These are phyloP conservation scores for Klebsormidium nitens DNA, from an alignment of 139 green algal genomes.

Conservation along the genomic window DNA sequence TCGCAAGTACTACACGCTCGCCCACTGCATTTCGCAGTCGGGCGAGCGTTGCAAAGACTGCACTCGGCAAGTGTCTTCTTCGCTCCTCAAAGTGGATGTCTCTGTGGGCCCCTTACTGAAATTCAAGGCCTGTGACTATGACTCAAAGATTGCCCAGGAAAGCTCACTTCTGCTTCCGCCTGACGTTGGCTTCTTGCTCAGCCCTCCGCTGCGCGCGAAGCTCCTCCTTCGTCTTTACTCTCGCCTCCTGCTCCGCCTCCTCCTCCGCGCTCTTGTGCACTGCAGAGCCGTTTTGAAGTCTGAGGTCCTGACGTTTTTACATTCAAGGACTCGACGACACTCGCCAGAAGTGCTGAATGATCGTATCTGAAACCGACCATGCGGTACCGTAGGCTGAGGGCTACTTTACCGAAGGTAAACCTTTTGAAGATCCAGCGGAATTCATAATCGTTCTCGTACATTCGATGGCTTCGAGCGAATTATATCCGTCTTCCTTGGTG, in stretches of 20 bases:
- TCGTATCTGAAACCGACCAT: neutral
- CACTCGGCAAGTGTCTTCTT: too few relatives aligned
- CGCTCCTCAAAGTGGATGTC: too few relatives aligned
- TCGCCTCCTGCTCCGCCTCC: constrained; percentile 48
- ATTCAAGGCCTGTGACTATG: too few relatives aligned
- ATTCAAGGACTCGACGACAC: neutral
- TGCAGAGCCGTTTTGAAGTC: constrained; percentile 34
- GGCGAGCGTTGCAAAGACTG: too few relatives aligned
- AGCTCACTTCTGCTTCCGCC: constrained; percentile 29
- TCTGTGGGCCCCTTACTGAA: too few relatives aligned
- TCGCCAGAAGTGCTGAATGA: neutral
- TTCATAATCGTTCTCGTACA: neutral
- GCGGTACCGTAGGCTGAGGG: neutral
- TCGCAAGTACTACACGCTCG: too few relatives aligned
- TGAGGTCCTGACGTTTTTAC: neutral
- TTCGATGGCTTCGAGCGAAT: neutral
- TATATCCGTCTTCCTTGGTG: too few relatives aligned
- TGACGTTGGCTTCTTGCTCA: constrained; percentile 47
- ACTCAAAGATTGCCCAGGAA: too few relatives aligned
- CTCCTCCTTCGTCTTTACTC: constrained; percentile 25
- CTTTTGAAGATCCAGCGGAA: neutral
- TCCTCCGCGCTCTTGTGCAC: constrained; percentile 57
- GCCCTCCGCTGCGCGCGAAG: constrained; percentile 21
- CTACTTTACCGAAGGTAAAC: neutral
- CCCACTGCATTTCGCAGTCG: too few relatives aligned